phyloP scores from a whole-genome alignment of 495 filamentous ascomycete species.

The Neurospora sp. region DNA sequence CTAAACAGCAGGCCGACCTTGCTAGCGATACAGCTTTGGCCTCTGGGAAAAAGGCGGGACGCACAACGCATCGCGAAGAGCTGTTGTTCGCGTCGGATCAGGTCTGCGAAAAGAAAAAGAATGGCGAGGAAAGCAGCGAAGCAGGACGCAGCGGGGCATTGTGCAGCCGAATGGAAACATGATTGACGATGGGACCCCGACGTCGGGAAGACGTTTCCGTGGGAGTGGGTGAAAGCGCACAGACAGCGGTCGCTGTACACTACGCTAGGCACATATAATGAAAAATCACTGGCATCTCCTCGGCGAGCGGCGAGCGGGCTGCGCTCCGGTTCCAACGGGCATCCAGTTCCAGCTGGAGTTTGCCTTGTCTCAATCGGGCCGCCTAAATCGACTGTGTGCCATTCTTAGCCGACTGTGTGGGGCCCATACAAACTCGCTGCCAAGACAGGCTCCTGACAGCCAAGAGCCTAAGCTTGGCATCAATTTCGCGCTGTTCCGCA shows the following conservation, averaged over 20 bases:
- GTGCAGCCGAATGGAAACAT: not conserved
- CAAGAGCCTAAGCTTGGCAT: not conserved
- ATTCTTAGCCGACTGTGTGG: no score
- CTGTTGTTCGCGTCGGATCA: not conserved
- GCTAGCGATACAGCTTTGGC: not conserved
- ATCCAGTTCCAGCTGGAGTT: not conserved
- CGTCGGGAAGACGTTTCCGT: not conserved
- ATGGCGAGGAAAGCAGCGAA: not conserved
- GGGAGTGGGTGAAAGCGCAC: not conserved
- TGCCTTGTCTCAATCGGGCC: not conserved
- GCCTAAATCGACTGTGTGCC: no score
- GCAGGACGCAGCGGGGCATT: not conserved
- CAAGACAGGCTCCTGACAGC: no score
- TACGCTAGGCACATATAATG: not conserved
- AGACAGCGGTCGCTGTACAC: not conserved
- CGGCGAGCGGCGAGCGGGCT: not conserved
- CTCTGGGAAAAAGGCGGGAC: not conserved
- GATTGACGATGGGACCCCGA: not conserved
- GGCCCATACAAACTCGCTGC: no score
- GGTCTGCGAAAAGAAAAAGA: not conserved
- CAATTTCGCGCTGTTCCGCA: not conserved
- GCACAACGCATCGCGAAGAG: not conserved
- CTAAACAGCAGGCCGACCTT: not conserved
- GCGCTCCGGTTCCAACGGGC: not conserved
- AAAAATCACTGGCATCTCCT: not conserved